phyloP scores from a whole-genome alignment of 306 rosid species.

The Fragaria ananassa region DNA sequence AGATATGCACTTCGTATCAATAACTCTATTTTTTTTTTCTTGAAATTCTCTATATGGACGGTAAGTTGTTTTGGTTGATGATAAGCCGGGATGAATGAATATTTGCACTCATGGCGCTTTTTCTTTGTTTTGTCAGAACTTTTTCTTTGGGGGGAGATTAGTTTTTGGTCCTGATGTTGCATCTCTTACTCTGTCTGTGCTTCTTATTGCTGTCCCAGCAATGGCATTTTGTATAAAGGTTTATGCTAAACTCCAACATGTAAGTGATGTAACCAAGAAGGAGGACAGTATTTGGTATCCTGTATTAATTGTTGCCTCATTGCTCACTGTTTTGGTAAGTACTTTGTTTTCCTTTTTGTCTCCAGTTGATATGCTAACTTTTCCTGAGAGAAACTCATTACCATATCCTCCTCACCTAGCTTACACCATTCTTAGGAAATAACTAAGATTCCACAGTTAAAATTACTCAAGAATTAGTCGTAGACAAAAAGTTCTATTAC shows the following conservation, averaged over 20 bases:
- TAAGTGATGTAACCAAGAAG: background rate
- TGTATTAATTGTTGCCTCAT: conserved; percentile 44
- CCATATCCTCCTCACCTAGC: background rate
- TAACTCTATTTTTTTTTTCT: background rate
- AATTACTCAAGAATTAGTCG: background rate
- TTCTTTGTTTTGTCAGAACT: conserved; percentile 52
- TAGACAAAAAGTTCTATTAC: background rate
- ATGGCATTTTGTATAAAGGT: conserved; percentile 63
- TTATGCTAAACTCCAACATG: conserved; percentile 36
- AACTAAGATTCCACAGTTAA: background rate
- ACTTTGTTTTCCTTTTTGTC: background rate
- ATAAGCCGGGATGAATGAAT: background rate
- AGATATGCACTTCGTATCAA: background rate
- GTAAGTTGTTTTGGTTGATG: background rate
- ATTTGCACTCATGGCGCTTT: conserved; percentile 31
- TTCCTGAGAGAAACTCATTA: background rate
- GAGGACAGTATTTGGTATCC: conserved; percentile 38
- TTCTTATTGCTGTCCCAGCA: conserved; percentile 71
- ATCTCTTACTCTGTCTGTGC: conserved; percentile 63
- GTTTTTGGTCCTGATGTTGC: conserved; percentile 89
- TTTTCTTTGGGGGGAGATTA: conserved; percentile 83
- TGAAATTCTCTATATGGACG: background rate
- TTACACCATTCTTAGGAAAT: background rate
- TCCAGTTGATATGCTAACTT: background rate
- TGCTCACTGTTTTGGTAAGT: conserved; percentile 71